phyloP scores from a whole-genome alignment of 148 eudicot species.

The Vaccinium macrocarpon region DNA sequence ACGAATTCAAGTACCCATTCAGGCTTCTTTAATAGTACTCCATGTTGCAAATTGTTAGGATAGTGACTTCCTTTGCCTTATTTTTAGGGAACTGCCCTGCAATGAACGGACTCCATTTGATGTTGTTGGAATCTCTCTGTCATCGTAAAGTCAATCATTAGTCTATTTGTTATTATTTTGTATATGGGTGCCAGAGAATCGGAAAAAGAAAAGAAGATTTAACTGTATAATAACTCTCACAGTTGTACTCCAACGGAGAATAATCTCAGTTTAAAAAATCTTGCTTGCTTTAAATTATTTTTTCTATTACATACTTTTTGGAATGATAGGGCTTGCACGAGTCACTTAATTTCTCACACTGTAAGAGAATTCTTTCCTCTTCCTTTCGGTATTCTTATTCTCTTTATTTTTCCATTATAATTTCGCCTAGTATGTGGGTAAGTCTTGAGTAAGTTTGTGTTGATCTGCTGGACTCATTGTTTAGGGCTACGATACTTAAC shows the following conservation, averaged over 20 bases:
- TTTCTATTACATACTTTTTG: background rate
- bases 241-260: background rate
- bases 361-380: background rate
- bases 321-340: background rate
- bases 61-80: background rate
- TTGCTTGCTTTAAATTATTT: background rate
- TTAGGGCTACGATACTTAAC: background rate
- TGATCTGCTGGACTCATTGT: slow-evolving; percentile 6
- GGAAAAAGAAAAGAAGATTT: background rate
- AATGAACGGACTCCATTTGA: background rate
- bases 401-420: background rate
- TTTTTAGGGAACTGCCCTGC: background rate
- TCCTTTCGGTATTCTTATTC: background rate
- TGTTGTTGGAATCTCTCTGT: slow-evolving; percentile 19
- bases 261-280: background rate
- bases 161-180: background rate
- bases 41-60: background rate
- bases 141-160: background rate
- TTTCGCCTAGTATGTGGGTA: background rate
- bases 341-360: background rate
- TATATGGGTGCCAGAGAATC: background rate
- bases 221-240: background rate
- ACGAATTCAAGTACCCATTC: background rate
- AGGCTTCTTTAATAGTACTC: background rate
- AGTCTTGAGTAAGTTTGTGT: background rate